Evolutionary conservation across 2,329 filamentous ascomycete species (phyloP), one percentile per base, ranked within the genome.

Genomic region (Talaromyces sp.): DNA sequence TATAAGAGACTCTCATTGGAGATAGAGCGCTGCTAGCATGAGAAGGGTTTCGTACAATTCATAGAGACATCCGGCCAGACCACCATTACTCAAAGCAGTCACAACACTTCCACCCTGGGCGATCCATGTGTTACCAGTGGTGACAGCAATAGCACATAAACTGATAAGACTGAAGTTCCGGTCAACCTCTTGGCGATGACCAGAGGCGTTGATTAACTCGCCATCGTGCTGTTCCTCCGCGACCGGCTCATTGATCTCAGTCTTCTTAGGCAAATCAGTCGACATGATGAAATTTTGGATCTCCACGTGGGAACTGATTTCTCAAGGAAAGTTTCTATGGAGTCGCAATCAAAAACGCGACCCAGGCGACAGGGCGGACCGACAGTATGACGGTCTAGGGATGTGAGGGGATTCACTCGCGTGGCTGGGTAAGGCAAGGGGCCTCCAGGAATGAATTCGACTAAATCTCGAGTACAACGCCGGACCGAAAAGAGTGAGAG

Each of bases 111-210:
- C 84, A 49, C 83, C 85, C 53, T 86, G 72, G 5, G 84, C 82
- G 49, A 84, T 79, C 84, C 84, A 88, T 16, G 84, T 84, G 62
- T 86, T 86, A 67, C 86, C 84, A 20, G 85, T 82, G 1, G 83
- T 86, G 46, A 87, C 70, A 0, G 82, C 84, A 41, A 84, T 76
- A 20, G 82, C 83, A 47, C 83, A 82, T 37, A 86, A 80, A 46
- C 80, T 81, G 42, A 85, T 60, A 8, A 87, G 71, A 32, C 82
- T 79, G 67, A 86, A 87, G 62, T 87, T 85, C 14, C 85, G 77
- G 52, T 81, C 79, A 33, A 88, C 71, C 66, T 87, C 84, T 67
- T 87, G 84, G 55, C 74, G 76, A 67, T 87, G 84, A 5, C 85
- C 85, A 2, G 85, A 85, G 1, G 83, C 83, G 63, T 88, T 88